These are phyloP conservation scores for Chalciporus chontae DNA, from an alignment of 768 basidiomycete genomes.

Conservation along the genomic window DNA sequence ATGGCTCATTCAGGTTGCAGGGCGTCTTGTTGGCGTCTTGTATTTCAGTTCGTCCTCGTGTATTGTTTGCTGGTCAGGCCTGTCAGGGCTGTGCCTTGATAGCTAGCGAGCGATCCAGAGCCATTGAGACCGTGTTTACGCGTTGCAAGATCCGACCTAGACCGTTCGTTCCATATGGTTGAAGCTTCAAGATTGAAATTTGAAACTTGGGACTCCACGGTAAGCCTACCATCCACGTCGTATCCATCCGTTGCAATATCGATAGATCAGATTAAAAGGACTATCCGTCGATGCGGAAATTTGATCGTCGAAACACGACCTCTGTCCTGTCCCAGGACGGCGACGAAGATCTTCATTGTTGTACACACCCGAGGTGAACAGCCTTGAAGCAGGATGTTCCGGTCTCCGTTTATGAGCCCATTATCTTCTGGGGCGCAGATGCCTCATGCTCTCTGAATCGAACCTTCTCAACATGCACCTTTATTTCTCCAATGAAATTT, in stretches of 20 bases:
- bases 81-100: neutral
- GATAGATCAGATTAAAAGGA: neutral
- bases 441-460: neutral
- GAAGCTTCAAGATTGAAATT: constrained; percentile 7
- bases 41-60: neutral
- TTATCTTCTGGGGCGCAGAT: neutral
- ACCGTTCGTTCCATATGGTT: constrained; percentile 7
- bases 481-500: neutral
- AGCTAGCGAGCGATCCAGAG: neutral
- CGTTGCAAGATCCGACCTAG: neutral
- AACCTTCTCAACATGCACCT: neutral
- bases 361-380: neutral
- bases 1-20: neutral
- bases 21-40: too few relatives aligned
- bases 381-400: neutral
- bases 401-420: neutral
- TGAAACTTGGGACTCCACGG: neutral
- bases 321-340: neutral
- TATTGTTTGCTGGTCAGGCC: neutral
- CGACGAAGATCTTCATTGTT: neutral
- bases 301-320: too few relatives aligned
- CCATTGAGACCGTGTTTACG: neutral
- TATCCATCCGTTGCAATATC: constrained; percentile 3
- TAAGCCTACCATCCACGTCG: neutral
- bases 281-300: too few relatives aligned